Percentiles rank a stretch among this genome's conserved stretches.
phyloP scores from a whole-genome alignment of 176 grass and related monocot species.

The Eremochloa ophiuroides region DNA sequence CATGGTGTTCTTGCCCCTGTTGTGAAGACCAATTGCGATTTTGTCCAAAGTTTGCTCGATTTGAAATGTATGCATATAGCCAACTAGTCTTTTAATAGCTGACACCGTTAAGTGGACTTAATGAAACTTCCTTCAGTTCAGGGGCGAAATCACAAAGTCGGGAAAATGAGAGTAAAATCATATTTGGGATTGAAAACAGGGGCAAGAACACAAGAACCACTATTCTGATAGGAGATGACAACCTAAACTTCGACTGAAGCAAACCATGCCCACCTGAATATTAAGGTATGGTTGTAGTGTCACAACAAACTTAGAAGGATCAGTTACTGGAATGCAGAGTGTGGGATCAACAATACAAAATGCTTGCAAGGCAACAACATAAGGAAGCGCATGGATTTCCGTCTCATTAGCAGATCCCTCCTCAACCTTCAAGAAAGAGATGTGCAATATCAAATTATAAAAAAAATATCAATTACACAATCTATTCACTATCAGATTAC shows the following conservation, averaged over 20 bases:
- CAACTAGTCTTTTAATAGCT: background rate
- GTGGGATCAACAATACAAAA: slow-evolving; percentile 96
- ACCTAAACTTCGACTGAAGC: slow-evolving; percentile 6
- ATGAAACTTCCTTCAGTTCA: background rate
- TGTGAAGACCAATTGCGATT: background rate
- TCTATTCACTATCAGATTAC: background rate
- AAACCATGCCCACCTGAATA: slow-evolving; percentile 66
- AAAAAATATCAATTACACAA: slow-evolving; percentile 12
- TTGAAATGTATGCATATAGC: background rate
- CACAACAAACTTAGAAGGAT: slow-evolving; percentile 97
- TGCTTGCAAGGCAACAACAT: slow-evolving; percentile 92
- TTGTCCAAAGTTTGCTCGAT: background rate
- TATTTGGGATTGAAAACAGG: background rate
- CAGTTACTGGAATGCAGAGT: slow-evolving; percentile 85
- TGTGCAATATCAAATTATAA: slow-evolving; percentile 6
- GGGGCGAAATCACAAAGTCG: too few species aligned
- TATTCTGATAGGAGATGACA: slow-evolving; percentile 21
- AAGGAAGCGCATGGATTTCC: slow-evolving; percentile 74
- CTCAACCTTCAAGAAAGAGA: slow-evolving; percentile 66
- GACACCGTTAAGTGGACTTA: background rate
- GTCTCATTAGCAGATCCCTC: slow-evolving; percentile 73
- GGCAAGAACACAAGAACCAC: background rate
- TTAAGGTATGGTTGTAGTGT: slow-evolving; percentile 99
- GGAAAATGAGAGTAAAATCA: too few species aligned
- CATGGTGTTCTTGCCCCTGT: background rate